phyloP scores from a whole-genome alignment of 768 basidiomycete genomes.

The Tubosaeta sp. region DNA sequence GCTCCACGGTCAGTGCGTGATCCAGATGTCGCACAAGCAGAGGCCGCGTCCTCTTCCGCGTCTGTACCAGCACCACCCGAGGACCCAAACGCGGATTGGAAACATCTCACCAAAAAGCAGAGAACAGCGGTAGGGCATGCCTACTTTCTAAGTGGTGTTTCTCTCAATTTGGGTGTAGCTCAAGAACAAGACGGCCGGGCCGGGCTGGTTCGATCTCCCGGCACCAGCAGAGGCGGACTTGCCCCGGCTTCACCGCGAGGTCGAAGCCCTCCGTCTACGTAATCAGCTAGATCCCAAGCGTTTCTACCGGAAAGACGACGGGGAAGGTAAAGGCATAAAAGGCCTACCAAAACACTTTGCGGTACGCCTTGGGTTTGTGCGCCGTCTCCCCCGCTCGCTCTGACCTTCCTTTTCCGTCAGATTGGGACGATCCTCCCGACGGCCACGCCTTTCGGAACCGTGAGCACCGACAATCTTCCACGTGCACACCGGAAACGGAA shows the following conservation, averaged over 20 bases:
- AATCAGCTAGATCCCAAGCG: conserved; percentile 91
- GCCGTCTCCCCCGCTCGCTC: conserved; percentile 1
- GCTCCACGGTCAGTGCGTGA: conserved; percentile 51
- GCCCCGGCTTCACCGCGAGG: conserved; percentile 76
- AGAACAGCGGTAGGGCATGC: conserved; percentile 56
- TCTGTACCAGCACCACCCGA: conserved; percentile 56
- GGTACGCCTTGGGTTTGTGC: conserved; percentile 42
- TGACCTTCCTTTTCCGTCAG: conserved; percentile 35
- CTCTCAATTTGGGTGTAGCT: conserved; percentile 38
- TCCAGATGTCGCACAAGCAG: conserved; percentile 53
- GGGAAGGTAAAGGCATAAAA: conserved; percentile 80
- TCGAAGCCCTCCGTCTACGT: conserved; percentile 79
- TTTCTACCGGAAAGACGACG: conserved; percentile 84
- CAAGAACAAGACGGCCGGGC: conserved; percentile 68
- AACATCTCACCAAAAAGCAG: conserved; percentile 67
- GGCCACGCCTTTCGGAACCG: conserved; percentile 65
- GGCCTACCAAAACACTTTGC: conserved; percentile 87
- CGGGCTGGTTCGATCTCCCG: conserved; percentile 85
- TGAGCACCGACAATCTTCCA: conserved; percentile 67
- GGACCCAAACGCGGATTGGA: conserved; percentile 59
- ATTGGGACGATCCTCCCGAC: conserved; percentile 76
- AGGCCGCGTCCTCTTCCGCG: conserved; percentile 46
- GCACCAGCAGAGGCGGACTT: conserved; percentile 77
- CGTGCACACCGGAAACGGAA: conserved; percentile 71
- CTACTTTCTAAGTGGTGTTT: not conserved